phyloP scores from a whole-genome alignment of 2,329 filamentous ascomycete genomes.

The Trichoderma koningii region DNA sequence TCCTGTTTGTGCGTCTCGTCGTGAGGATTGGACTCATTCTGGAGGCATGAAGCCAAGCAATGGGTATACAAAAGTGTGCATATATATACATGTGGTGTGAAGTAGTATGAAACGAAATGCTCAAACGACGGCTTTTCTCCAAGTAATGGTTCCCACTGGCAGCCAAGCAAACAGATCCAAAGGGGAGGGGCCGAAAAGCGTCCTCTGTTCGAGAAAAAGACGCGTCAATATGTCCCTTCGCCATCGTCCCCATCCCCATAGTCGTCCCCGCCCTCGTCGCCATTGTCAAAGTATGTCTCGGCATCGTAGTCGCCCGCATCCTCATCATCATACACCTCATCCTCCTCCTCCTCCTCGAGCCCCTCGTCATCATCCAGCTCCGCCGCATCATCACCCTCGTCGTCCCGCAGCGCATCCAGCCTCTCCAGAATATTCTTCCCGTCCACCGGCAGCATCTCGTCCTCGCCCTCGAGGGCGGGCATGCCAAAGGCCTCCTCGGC shows the following conservation, averaged over 20 bases:
- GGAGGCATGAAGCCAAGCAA: not conserved
- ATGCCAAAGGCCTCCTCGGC: slow-evolving; percentile 55
- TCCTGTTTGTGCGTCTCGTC: not conserved
- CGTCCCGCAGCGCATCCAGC: slow-evolving; percentile 51
- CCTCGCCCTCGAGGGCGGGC: slow-evolving; percentile 35
- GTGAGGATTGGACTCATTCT: not conserved
- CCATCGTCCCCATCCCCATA: slow-evolving; percentile 56
- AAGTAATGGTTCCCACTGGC: not conserved
- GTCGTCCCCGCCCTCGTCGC: slow-evolving; percentile 56
- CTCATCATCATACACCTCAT: slow-evolving; percentile 58
- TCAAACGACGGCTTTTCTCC: not conserved
- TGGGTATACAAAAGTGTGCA: slow-evolving; percentile 23
- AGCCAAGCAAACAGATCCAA: not conserved
- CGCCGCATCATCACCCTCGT: slow-evolving; percentile 52
- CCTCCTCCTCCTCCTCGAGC: slow-evolving; percentile 49
- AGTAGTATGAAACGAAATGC: slow-evolving; percentile 7
- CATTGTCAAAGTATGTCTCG: slow-evolving; percentile 62
- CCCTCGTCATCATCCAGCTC: slow-evolving; percentile 56
- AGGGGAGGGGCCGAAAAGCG: no score
- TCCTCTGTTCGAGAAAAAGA: not conserved
- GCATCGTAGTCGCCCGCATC: slow-evolving; percentile 64
- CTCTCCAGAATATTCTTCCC: slow-evolving; percentile 47
- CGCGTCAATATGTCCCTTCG: slow-evolving; percentile 43
- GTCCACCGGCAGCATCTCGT: slow-evolving; percentile 38
- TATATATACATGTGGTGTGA: not conserved